These are phyloP conservation scores for Blumeria graminis DNA, from an alignment of 2,329 filamentous ascomycete genomes.

Conservation along the genomic window DNA sequence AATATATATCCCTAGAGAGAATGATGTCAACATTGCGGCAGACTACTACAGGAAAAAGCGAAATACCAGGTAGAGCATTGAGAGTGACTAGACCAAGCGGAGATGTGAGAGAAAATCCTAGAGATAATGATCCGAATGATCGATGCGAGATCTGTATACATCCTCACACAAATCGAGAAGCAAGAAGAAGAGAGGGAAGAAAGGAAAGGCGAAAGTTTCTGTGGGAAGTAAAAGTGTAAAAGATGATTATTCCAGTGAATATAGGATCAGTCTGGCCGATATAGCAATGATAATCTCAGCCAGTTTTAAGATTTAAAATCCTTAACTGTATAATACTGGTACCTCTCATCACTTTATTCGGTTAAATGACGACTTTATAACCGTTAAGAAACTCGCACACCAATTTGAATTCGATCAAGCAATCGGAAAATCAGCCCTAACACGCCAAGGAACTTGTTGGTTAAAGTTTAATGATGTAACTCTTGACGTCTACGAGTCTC, in stretches of 20 bases:
- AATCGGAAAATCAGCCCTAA: too few relatives aligned
- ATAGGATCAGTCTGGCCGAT: too few relatives aligned
- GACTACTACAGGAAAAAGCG: background rate
- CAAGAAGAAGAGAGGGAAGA: background rate
- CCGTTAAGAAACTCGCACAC: background rate
- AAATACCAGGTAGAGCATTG: background rate
- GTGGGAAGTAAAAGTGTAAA: background rate
- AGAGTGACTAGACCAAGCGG: background rate
- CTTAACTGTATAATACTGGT: too few relatives aligned
- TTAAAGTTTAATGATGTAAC: background rate
- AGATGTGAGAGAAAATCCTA: background rate
- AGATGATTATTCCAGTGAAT: background rate
- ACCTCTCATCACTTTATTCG: background rate
- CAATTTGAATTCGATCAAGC: background rate
- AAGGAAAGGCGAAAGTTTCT: background rate
- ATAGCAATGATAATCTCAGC: too few relatives aligned
- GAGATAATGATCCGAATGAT: background rate
- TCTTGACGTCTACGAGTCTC: background rate
- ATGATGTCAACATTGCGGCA: background rate
- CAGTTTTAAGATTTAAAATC: too few relatives aligned
- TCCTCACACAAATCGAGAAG: background rate
- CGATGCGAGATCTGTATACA: background rate
- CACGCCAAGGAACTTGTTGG: background rate
- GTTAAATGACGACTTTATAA: background rate
- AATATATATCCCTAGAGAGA: background rate